These are phyloP conservation scores for Podila epigama DNA, from an alignment of 192 early-diverging fungal species.

Conservation along the genomic window DNA sequence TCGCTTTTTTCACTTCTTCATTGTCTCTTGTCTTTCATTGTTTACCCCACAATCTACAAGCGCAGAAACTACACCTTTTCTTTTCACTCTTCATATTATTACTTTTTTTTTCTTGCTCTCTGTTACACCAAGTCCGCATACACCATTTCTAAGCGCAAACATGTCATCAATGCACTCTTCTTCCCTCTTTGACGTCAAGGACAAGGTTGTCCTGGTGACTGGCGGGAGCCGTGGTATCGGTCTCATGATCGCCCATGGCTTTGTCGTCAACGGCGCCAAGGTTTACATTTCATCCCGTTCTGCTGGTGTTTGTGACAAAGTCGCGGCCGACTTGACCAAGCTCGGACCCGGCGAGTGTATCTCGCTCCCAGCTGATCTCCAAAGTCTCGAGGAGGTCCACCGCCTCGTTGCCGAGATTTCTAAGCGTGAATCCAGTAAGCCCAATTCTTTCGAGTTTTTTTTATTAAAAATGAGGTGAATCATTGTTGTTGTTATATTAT, in stretches of 20 bases:
- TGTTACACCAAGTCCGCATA: no score
- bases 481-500: neutral
- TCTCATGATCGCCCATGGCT: constrained; percentile 67
- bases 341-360: constrained; percentile 77
- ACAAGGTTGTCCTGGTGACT: constrained; percentile 84
- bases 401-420: constrained; percentile 62
- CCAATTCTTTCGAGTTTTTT: neutral
- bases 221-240: constrained; percentile 75
- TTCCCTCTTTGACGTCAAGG: constrained; percentile 69
- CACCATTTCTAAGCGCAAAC: no score
- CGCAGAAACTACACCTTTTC: no score
- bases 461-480: no score
- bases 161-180: constrained; percentile 60
- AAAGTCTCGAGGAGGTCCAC: constrained; percentile 61
- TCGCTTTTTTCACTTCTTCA: no score
- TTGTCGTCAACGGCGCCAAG: constrained; percentile 86
- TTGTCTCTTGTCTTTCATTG: no score
- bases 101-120: constrained; percentile 1
- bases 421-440: constrained; percentile 65
- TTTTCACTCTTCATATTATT: neutral
- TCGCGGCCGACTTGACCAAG: constrained; percentile 71
- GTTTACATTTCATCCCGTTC: constrained; percentile 93
- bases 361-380: constrained; percentile 77
- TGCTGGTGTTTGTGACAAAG: constrained; percentile 60
- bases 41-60: no score